Base-by-base conservation (phyloP, 345 rosid species). In the Acer campestre region DNA sequence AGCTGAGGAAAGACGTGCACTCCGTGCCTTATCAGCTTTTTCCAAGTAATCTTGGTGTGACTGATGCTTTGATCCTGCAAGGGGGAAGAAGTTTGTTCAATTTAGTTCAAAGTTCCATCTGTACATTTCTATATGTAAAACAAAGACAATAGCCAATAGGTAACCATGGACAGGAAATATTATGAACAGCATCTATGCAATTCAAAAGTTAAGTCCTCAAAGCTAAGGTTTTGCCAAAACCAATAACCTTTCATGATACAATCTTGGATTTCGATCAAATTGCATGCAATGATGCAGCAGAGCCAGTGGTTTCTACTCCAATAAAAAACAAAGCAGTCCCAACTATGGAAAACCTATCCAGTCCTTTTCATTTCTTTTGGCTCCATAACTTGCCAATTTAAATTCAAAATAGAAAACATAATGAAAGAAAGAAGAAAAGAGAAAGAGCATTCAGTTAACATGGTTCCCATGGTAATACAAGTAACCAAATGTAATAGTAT, bases 1-100 rank as follows among this genome's bases (percentile, higher is more conserved):
- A 17, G 75, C 40, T 65, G 93, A 85, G 23, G 98, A 96, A 69
- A 96, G 97, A 58, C 97, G 92, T 20, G 86, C 90, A 71, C 77
- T 88, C 48, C 97, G 85, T 67, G 98, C 98, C 83, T 87, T 89
- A 82, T 96, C 99, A 1, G 98, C 98, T 70, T 80, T 94, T 68
- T 96, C 99, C 97, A 96, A 8, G 88, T 96, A 96, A 83, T 96
- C 99, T 91, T 96, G 99, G 78, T 94, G 97, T 0, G 98, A 94
- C 53, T 77, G 89, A 73, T 96, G 99, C 92, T 90, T 91, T 42
- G 98, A 22, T 55, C 97, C 98, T 96, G 71, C 69, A 77, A 68
- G 29, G 48, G 56, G 56, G 68, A 38, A 77, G 16, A 61, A 55
- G 61, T 25, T 80, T 17, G 69, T 79, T 68, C 58, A 46, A n/a